Conservation (phyloP, 345 rosid genomes). For the Combretum micranthum region DNA sequence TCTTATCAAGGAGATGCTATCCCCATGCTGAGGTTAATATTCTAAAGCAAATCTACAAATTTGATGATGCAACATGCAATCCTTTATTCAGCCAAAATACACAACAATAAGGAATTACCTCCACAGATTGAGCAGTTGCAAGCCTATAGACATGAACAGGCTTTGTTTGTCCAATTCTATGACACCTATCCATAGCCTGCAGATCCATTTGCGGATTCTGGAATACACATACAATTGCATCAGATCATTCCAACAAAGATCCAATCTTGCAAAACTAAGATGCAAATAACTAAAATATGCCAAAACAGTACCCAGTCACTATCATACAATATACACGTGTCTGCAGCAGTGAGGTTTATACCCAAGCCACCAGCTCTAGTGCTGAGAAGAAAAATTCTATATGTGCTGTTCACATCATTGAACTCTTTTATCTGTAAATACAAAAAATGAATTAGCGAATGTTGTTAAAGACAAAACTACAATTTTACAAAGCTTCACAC, state of each 20-base stretch:
- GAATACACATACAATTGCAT: conserved; percentile 13
- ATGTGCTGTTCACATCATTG: conserved; percentile 62
- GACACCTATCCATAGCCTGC: conserved; percentile 99
- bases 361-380: conserved; percentile 99
- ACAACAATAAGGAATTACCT: conserved; percentile 32
- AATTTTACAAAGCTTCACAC: neutral
- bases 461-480: neutral
- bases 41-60: neutral
- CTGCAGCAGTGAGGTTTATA: conserved; percentile 95
- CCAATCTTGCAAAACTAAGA: neutral
- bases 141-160: conserved; percentile 99
- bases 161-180: conserved; percentile 97
- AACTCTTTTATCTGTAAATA: conserved; percentile 60
- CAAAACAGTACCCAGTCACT: conserved; percentile 78
- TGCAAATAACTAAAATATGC: neutral
- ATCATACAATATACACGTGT: conserved; percentile 90
- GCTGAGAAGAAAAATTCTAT: conserved; percentile 75
- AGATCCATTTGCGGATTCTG: conserved; percentile 99
- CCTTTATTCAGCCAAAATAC: neutral
- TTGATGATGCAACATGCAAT: conserved; percentile 4
- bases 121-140: conserved; percentile 82
- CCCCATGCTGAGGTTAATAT: neutral
- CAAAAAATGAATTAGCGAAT: neutral
- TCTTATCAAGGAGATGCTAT: neutral
- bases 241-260: conserved; percentile 4